Base-by-base conservation (phyloP, 106 monocot species). In the Posidonia australis region DNA sequence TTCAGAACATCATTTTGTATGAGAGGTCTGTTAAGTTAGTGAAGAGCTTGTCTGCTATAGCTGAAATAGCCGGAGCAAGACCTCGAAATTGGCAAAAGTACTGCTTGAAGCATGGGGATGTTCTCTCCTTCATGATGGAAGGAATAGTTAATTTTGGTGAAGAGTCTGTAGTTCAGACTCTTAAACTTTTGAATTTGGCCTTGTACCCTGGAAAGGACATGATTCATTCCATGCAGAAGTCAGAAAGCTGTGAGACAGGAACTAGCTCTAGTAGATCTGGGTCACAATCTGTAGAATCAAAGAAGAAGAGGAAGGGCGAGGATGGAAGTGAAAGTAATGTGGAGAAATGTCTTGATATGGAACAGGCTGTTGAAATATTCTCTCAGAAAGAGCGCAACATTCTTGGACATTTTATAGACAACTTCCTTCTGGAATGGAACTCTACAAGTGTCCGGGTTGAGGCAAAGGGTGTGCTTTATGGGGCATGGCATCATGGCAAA, bases 1-100 rank as follows among this genome's bases (percentile, higher is more conserved):
- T 98, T 51, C 80, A 79, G 36, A 83, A 78, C 71, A 75, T 77
- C 16, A 64, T 91, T 54, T 81, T 81, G 21, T 91, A 98, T 81
- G 98, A 98, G 36, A 85, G 77, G 70, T 85, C 80, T 42, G 87
- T 88, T 24, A 98, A 98, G 55, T 82, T 98, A 69, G 86, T 91
- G 25, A 98, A 91, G 68, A 87, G 87, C 48, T 78, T 98, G 61
- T 84, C 87, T 62, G 47, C 85, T 44, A 77, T 98, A 13, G 81
- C 82, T 77, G 98, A 98, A 70, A 90, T 87, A 64, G 98, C 98
- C 68, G 79, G 61, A 58, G 80, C 85, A 60, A 84, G 98, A 69
- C 91, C 98, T n/a, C 78, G 79, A 63, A 91, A 98, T 76, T 98
- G 98, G 91, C 98, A 91, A 64, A 91, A 91, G 51, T 98, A 81